These are phyloP conservation scores for Volutella citrinella DNA, from an alignment of 2,329 filamentous ascomycete genomes.

Conservation along the genomic window DNA sequence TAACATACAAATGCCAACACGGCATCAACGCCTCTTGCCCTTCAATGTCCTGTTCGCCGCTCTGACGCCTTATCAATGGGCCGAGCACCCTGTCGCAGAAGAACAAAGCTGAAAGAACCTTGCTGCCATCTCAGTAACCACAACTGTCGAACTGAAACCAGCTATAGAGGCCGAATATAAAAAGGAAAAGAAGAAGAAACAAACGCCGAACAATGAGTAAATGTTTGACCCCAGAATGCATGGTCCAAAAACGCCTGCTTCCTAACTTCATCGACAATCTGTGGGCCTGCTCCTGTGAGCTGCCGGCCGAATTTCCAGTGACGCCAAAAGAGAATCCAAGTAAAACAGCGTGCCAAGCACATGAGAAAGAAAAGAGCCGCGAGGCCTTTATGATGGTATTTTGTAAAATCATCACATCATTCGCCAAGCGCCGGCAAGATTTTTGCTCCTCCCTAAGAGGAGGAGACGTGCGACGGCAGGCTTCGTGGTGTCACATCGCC, in stretches of 20 bases:
- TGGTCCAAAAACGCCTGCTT: constrained; percentile 24
- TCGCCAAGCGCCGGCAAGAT: constrained; percentile 8
- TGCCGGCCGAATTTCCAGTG: constrained; percentile 18
- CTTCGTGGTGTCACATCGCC: constrained; percentile 56
- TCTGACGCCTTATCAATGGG: no score
- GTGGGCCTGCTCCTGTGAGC: constrained; percentile 23
- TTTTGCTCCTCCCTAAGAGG: constrained; percentile 13
- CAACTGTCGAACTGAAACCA: no score
- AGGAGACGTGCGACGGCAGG: constrained; percentile 45
- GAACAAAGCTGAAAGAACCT: no score
- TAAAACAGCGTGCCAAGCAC: constrained; percentile 13
- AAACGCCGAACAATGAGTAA: constrained; percentile 26
- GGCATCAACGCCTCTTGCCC: no score
- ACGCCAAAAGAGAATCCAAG: constrained; percentile 20
- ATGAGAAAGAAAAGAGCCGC: constrained; percentile 16
- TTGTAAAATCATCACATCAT: constrained; percentile 15
- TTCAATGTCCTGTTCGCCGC: no score
- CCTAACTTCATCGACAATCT: constrained; percentile 20
- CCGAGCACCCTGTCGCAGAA: no score
- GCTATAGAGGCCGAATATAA: no score
- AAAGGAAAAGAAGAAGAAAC: constrained; percentile 8
- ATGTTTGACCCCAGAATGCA: constrained; percentile 14
- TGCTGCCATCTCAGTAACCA: no score
- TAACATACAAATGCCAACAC: no score
- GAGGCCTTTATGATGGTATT: constrained; percentile 20